Evolutionary conservation across 1,284 basidiomycete genomes (phyloP).

Genomic region (Papiliotrema nemorosa): DNA sequence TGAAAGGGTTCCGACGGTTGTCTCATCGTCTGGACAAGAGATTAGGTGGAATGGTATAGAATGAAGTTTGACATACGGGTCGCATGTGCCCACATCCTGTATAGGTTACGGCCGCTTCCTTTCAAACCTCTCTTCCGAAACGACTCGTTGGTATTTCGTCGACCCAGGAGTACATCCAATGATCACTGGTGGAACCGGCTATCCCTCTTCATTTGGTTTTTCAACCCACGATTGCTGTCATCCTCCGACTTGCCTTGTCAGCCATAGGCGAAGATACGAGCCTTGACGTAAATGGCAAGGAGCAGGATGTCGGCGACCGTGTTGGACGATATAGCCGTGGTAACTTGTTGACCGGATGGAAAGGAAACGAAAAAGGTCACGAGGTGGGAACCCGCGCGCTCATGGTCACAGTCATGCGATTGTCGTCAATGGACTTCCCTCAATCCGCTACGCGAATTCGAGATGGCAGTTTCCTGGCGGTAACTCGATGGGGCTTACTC

Average conservation of each 20-base stretch:
- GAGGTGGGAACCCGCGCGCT: slow-evolving; percentile 24
- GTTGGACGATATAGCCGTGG: slow-evolving; percentile 1
- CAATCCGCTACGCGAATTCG: not conserved
- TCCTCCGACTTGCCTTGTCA: not conserved
- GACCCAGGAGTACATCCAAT: no score
- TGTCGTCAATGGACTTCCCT: slow-evolving; percentile 18
- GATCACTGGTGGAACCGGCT: no score
- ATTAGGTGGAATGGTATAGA: no score
- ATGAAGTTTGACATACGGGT: no score
- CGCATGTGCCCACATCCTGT: no score
- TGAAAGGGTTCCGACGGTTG: slow-evolving; percentile 9
- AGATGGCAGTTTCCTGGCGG: slow-evolving; percentile 14
- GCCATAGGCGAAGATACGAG: slow-evolving; percentile 45
- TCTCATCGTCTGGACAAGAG: no score
- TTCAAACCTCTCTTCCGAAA: no score
- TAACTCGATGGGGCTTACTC: slow-evolving; percentile 50
- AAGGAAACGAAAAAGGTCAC: no score
- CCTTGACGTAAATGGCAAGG: slow-evolving; percentile 3
- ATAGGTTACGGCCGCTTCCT: slow-evolving; percentile 1
- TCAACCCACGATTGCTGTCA: no score
- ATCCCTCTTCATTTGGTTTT: not conserved
- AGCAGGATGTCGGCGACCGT: not conserved
- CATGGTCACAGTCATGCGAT: slow-evolving; percentile 49
- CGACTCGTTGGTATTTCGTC: no score
- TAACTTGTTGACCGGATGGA: no score